Evolutionary conservation across 805 yeast species (phyloP), one percentile per base, ranked within the genome.

Genomic region (Hanseniaspora singularis): DNA sequence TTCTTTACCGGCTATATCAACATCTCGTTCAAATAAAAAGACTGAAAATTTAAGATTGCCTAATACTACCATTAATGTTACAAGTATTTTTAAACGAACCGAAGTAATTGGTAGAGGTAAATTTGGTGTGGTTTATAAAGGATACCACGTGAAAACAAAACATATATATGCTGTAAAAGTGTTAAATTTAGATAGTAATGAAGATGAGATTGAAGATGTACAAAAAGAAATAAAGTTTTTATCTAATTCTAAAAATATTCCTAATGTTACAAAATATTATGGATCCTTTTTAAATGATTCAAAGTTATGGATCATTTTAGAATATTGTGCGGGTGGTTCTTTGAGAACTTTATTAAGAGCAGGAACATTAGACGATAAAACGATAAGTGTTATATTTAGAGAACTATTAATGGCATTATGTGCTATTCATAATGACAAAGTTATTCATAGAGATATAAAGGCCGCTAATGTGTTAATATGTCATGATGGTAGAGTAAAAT

Each of bases 251-350:
- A 82, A 84, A 55, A 77, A 76, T 46, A 83, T 82, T 15, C 92
- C 94, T n/a, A 92, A 92, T 56, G 85, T 92, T 45, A 87, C 95
- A 2, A 88, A 81, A 52, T 92, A 92, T 63, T 84, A 82, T 58
- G 96, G 96, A 0, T 81, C 94, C 0, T 81, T 81, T 53, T 64
- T 94, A 24, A 76, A 79, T 51, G 96, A 89, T 40, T 81, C 95
- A n/a, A 80, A 83, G 56, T 69, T 92, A 31, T 92, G 98, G 97
- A 88, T 92, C 60, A 78, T 92, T 50, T 92, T 92, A 96, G 99
- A 92, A 58, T 77, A 83, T 57, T 89, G 97, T 63, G 92, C 95
- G 0, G 99, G 98, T 14, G 99, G 99, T 0, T 82, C 95, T 1
- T 75, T 85, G 48, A 71, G 98, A 52, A 84, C 96, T 1, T 66